Evolutionary conservation across 768 basidiomycete species (phyloP).

Genomic region (Trametes maxima): DNA sequence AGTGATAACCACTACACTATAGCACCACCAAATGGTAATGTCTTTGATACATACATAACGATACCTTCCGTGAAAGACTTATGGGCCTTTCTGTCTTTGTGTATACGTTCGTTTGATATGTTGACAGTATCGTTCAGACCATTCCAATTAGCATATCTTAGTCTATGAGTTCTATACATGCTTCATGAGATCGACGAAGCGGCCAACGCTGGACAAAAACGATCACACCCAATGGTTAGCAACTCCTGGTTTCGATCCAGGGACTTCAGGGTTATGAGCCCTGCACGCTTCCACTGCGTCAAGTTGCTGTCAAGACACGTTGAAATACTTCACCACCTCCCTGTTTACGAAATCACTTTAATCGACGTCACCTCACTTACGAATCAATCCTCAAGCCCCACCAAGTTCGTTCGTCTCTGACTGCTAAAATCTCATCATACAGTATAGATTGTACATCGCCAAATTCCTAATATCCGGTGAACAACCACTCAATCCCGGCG

Average conservation of each 20-base stretch:
- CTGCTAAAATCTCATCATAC: not conserved
- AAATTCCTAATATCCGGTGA: not conserved
- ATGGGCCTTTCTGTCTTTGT: too few species aligned
- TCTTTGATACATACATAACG: not conserved
- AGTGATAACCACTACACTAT: constrained; percentile 26
- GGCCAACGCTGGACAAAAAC: not conserved
- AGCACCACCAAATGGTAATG: constrained; percentile 2
- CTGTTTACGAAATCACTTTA: too few species aligned
- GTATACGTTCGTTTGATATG: too few species aligned
- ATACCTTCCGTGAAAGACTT: not conserved
- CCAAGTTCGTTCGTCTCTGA: not conserved
- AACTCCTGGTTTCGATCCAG: constrained; percentile 25
- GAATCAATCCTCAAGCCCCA: too few species aligned
- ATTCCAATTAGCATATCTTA: too few species aligned
- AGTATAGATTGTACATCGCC: not conserved
- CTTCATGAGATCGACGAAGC: too few species aligned
- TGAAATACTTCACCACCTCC: not conserved
- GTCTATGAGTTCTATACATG: too few species aligned
- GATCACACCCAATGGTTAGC: not conserved
- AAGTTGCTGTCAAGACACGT: constrained; percentile 1
- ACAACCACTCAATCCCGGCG: constrained; percentile 9
- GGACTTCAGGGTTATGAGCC: constrained; percentile 24
- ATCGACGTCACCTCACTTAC: too few species aligned
- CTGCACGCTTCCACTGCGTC: constrained; percentile 21
- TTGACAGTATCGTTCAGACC: too few species aligned